Evolutionary conservation across 495 filamentous ascomycete species (phyloP), one percentile per base, ranked within the genome.

Genomic region (Aspergillus asperescens): DNA sequence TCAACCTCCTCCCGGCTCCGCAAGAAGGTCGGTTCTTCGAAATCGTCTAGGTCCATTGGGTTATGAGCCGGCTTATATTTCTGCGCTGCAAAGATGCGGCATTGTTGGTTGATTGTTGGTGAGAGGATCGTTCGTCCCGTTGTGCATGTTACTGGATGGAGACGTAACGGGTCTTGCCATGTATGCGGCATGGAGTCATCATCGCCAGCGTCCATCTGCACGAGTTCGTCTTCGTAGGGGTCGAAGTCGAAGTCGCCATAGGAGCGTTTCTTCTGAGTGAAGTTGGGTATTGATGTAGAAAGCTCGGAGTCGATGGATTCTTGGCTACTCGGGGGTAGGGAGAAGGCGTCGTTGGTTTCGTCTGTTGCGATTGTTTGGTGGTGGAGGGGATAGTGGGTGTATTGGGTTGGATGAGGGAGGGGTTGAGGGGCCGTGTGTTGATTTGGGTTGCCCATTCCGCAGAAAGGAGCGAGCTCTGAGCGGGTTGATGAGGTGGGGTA

Each of bases 401-500:
- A 54, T 58, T 7, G 31, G 53, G 15, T 3, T 23, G 18, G 23
- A 18, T 31, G 27, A 24, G 23, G 35, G 60, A 51, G 52, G 56
- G 28, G 52, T 63, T 27, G 32, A 62, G 50, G n/a, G 42, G 42
- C n/a, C 15, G n/a, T 29, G 10, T 24, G 38, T 52, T 18, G 56
- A 27, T 24, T 59, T 81, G 31, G 80, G 83, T 50, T 81, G 75
- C 60, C 84, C 52, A 88, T 73, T 1, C 88, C 88, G 68, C 87
- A 89, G 68, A 88, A 93, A 5, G 89, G 88, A 13, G 81, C 69
- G 23, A 93, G 71, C 58, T 89, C 87, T 8, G 76, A 48, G 50
- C 46, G 54, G 63, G 48, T 44, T 58, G 57, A 63, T 58, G 60
- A 12, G 37, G 51, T 48, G 29, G 27, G 35, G 52, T 34, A 41